These are phyloP conservation scores for Barnettozyma siamensis DNA, from an alignment of 805 yeast genomes.

Conservation along the genomic window DNA sequence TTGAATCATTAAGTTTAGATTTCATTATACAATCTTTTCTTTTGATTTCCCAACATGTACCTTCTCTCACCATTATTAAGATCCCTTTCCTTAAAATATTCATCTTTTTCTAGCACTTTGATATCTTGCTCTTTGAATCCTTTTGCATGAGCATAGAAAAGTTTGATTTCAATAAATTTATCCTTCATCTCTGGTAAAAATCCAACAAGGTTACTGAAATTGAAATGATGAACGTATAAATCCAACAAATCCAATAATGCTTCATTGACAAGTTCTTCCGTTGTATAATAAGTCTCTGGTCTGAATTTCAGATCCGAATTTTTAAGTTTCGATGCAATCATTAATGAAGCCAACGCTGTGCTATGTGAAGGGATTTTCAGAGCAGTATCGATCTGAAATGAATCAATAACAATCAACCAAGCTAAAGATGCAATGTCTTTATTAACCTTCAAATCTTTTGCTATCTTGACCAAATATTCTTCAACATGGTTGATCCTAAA, in stretches of 20 bases:
- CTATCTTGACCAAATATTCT: constrained; percentile 55
- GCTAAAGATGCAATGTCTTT: constrained; percentile 47
- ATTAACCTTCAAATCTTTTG: constrained; percentile 42
- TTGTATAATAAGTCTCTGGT: constrained; percentile 11
- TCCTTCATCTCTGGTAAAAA: constrained; percentile 30
- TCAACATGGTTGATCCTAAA: constrained; percentile 67
- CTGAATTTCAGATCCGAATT: constrained; percentile 22
- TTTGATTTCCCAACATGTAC: constrained; percentile 47
- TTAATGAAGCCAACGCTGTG: constrained; percentile 63
- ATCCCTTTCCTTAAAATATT: constrained; percentile 34
- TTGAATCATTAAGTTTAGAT: constrained; percentile 12
- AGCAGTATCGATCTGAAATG: constrained; percentile 61
- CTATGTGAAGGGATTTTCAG: constrained; percentile 71
- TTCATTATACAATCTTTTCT: constrained; percentile 40
- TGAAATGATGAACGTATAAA: constrained; percentile 53
- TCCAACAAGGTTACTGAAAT: constrained; percentile 42
- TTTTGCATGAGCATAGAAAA: constrained; percentile 35
- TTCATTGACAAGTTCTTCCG: constrained; percentile 32
- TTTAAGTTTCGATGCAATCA: constrained; percentile 50
- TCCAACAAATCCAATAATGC: constrained; percentile 54
- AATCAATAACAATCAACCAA: constrained; percentile 76
- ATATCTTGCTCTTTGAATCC: constrained; percentile 25
- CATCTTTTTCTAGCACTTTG: constrained; percentile 35
- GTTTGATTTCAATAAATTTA: constrained; percentile 37
- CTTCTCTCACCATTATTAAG: constrained; percentile 40